Conservation (phyloP, 1,284 basidiomycete genomes). For the Phlebopus sp. region DNA sequence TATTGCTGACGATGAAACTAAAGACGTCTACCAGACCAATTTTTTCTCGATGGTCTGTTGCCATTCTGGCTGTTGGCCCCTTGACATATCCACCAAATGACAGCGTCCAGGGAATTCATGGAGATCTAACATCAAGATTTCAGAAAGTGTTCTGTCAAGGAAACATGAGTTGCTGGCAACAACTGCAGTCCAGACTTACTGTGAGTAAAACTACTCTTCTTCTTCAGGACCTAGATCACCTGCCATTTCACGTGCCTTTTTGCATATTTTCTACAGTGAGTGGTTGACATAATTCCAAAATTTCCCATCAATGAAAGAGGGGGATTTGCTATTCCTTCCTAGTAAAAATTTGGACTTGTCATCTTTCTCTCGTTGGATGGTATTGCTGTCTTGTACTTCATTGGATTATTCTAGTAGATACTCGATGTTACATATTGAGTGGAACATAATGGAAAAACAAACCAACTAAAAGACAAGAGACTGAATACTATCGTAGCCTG, state of each 20-base stretch:
- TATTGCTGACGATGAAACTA: too few relatives aligned
- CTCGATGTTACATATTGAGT: too few relatives aligned
- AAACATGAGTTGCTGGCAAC: background rate
- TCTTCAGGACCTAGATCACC: background rate
- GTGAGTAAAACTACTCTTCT: background rate
- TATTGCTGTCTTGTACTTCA: too few relatives aligned
- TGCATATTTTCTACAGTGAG: background rate
- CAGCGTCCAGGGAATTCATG: conserved; percentile 1
- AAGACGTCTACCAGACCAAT: background rate
- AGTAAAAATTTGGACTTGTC: background rate
- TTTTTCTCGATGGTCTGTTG: background rate
- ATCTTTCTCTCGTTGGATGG: background rate
- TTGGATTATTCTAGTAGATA: too few relatives aligned
- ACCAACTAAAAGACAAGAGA: too few relatives aligned
- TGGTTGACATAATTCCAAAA: conserved; percentile 4
- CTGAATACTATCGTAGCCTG: too few relatives aligned
- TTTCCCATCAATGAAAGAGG: background rate
- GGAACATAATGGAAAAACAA: too few relatives aligned
- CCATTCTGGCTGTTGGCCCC: background rate
- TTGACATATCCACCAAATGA: background rate
- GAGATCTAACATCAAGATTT: conserved; percentile 2
- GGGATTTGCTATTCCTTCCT: background rate
- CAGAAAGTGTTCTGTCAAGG: background rate
- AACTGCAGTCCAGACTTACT: background rate
- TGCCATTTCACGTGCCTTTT: background rate